These are phyloP conservation scores for Gryganskiella cystojenkinii DNA, from an alignment of 192 early-diverging fungal genomes.

Conservation along the genomic window DNA sequence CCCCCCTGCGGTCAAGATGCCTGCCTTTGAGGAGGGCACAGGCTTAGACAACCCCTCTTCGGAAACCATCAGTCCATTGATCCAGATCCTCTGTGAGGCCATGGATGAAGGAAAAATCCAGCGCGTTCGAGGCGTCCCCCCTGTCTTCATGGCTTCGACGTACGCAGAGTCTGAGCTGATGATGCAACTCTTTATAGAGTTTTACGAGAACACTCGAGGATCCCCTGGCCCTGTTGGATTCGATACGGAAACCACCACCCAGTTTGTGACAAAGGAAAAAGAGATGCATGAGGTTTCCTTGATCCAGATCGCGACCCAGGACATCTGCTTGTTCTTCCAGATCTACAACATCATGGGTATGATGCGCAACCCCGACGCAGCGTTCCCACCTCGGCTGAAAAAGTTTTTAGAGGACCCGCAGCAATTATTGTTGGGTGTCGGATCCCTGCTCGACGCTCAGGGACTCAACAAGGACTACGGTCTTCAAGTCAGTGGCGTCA, in stretches of 20 bases:
- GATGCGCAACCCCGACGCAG: not conserved
- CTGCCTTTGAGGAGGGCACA: not conserved
- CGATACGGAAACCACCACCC: slow-evolving; percentile 55
- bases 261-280: slow-evolving; percentile 8
- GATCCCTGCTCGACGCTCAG: slow-evolving; percentile 27
- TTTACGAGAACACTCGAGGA: slow-evolving; percentile 11
- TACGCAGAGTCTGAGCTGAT: slow-evolving; percentile 19
- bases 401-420: slow-evolving; percentile 38
- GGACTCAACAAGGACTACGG: slow-evolving; percentile 24
- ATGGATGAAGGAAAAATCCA: slow-evolving; percentile 27
- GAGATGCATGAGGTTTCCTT: slow-evolving; percentile 37
- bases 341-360: slow-evolving; percentile 36
- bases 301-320: slow-evolving; percentile 53
- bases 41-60: no score
- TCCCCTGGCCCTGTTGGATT: slow-evolving; percentile 46
- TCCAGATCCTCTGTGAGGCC: slow-evolving; percentile 34
- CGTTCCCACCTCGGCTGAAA: slow-evolving; percentile 44
- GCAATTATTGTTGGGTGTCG: slow-evolving; percentile 48
- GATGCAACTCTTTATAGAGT: slow-evolving; percentile 40
- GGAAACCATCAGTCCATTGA: not conserved
- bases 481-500: slow-evolving; percentile 29
- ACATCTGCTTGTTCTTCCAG: slow-evolving; percentile 58
- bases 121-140: slow-evolving; percentile 12
- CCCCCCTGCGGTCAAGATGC: not conserved
- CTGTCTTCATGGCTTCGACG: slow-evolving; percentile 31